Evolutionary conservation across 192 early-diverging fungal species (phyloP), one percentile per base, ranked within the genome.

Genomic region (Funneliformis mosseae): DNA sequence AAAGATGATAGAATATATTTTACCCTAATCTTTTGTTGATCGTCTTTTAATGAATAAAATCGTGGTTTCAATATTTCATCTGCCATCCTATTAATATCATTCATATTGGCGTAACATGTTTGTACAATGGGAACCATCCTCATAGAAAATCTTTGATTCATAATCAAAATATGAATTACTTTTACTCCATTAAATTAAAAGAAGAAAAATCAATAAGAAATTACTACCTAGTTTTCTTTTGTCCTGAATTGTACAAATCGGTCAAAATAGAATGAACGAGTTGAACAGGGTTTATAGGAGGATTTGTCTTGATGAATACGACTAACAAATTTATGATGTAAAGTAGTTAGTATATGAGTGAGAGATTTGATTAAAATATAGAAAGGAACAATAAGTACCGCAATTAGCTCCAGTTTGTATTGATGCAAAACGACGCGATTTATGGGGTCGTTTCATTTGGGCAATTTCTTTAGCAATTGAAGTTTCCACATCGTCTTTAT

Each of bases 401-500:
- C 90, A 91, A 79, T 84, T 84, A 11, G 87, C 88, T 39, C 84
- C 88, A 9, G 86, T 88, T 43, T 78, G 46, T 63, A 91, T 82
- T 59, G 84, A 83, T 10, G 82, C 46, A 82, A 91, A 91, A 71
- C 85, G 81, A 73, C 84, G 83, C 45, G 85, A 82, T 33, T 74
- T 76, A 38, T 84, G 86, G 21, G 81, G 70, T 76, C 87, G 85
- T 62, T 88, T 91, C 33, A 87, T 74, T 27, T 83, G 75, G 41
- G 84, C 86, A 5, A 91, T 73, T 82, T 90, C 89, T 72, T 87
- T 89, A 25, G 83, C 85, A 76, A 91, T 87, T 28, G 86, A 81
- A 55, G 81, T 84, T 72, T 89, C 90, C 10, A 91, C 80, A 64
- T 89, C 89, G 0, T 82, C 79, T 10, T 67, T 72, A 11, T 67